A percentile compares a stretch with the other conserved stretches of the same genome.
Evolutionary conservation across 768 basidiomycete species (phyloP).

Genomic region (Boletus rex-veris): DNA sequence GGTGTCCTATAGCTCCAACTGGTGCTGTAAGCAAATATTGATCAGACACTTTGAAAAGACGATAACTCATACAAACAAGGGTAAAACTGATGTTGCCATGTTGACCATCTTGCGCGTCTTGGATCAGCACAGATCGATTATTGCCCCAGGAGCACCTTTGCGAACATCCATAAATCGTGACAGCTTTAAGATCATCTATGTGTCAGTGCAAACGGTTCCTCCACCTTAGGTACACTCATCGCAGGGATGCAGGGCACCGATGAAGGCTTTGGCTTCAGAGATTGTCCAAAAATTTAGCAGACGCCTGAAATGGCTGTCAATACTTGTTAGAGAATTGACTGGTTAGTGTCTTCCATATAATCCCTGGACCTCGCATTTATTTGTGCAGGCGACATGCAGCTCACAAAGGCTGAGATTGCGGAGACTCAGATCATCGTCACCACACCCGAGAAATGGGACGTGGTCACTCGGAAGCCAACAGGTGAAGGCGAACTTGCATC

Average conservation of each 20-base stretch:
- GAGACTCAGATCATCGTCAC: constrained; percentile 98
- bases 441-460: constrained; percentile 99
- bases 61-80: constrained; percentile 44
- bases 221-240: background rate
- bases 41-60: background rate
- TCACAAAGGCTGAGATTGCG: constrained; percentile 90
- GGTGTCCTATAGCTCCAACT: constrained; percentile 70
- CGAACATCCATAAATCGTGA: constrained; percentile 57
- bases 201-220: constrained; percentile 45
- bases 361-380: background rate
- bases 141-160: constrained; percentile 30
- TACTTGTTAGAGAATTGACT: constrained; percentile 87
- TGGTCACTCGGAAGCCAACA: constrained; percentile 94
- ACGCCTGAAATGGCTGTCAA: constrained; percentile 82
- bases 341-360: constrained; percentile 41
- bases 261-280: constrained; percentile 97
- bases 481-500: constrained; percentile 96
- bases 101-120: constrained; percentile 87
- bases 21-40: constrained; percentile 70
- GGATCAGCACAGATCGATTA: constrained; percentile 55
- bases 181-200: constrained; percentile 95
- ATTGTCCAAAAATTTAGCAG: constrained; percentile 92
- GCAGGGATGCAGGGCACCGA: constrained; percentile 67
- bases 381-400: constrained; percentile 82
- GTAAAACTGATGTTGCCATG: constrained; percentile 99